phyloP scores from a whole-genome alignment of 1,284 basidiomycete genomes.

The Afroboletus lepidellus region DNA sequence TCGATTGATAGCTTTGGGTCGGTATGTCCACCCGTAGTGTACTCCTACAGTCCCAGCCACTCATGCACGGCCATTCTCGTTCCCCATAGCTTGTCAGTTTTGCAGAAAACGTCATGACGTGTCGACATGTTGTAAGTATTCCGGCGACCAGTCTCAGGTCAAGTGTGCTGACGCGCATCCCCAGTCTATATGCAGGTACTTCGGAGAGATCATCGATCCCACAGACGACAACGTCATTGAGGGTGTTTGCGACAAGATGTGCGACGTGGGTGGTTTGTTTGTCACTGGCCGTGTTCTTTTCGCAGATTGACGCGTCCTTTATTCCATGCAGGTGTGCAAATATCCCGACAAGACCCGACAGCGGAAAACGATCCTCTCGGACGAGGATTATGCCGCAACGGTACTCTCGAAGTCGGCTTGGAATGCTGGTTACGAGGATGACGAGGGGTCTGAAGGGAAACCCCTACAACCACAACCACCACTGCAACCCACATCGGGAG shows the following conservation, averaged over 20 bases:
- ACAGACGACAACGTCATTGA: conserved; percentile 46
- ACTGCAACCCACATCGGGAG: conserved; percentile 1
- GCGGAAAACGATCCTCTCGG: conserved; percentile 49
- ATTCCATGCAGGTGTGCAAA: conserved; percentile 61
- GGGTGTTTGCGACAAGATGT: conserved; percentile 75
- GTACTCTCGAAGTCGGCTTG: conserved; percentile 19
- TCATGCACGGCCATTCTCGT: neutral
- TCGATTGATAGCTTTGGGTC: conserved; percentile 63
- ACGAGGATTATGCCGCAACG: conserved; percentile 41
- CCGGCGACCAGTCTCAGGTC: neutral
- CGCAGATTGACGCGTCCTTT: neutral
- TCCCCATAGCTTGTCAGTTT: conserved; percentile 57
- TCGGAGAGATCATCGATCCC: conserved; percentile 71
- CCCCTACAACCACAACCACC: neutral
- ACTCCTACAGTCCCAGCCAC: neutral
- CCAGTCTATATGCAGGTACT: conserved; percentile 78
- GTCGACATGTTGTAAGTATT: conserved; percentile 70
- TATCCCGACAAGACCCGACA: conserved; percentile 61
- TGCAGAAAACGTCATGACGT: conserved; percentile 61
- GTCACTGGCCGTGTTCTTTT: neutral
- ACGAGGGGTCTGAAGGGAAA: conserved; percentile 14
- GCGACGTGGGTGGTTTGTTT: conserved; percentile 60
- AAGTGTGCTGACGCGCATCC: neutral
- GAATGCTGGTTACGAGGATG: conserved; percentile 31
- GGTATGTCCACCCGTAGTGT: conserved; percentile 39